Evolutionary conservation across 176 grass and related monocot genomes (phyloP), one percentile per base, ranked within the genome.

Genomic region (Oropetium thomaeum): DNA sequence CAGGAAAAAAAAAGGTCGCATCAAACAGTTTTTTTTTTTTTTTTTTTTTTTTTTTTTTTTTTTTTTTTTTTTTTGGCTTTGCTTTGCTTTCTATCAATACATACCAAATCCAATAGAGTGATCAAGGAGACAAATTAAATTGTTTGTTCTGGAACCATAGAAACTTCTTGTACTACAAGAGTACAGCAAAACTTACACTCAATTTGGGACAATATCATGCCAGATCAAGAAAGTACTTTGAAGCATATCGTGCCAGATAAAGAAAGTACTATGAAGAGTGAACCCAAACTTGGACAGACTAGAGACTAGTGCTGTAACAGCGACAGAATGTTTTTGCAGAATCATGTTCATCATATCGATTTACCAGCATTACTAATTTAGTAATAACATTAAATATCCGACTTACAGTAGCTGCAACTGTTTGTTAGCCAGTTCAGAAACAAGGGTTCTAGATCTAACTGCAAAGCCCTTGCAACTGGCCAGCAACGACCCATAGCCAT

Each of bases 401-500:
- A 33, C 23, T 33, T 62, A 15, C 29, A 43, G 39, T 53, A 41
- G 14, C 41, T 19, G 20, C 33, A 45, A 59, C 12, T 34, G 29
- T 17, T 60, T 49, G 37, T 53, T 9, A 35, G 7, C 2, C 25
- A 43, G 25, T 60, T 5, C 54, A 75, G 38, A 43, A 75, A 4
- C 41, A 48, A 49, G 13, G n/a, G 55, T 74, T 45, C 55, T 16
- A 8, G 38, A 22, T 12, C 7, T 34, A 67, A 19, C 19, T 26
- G 67, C 22, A 81, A 49, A 75, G 15, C 17, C 55, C 54, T 75
- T 51, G 23, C 20, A 64, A 66, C 29, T 75, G 67, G 48, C 13
- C 48, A 47, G 58, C 68, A 48, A 71, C 55, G 47, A 26, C 17
- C 5, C 41, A n/a, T n/a, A n/a, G n/a, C n/a, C n/a, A n/a, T n/a